A percentile compares a stretch with the other conserved stretches of the same genome.
Conservation (phyloP, 2,329 filamentous ascomycete genomes). For the Cladosporium sp. region DNA sequence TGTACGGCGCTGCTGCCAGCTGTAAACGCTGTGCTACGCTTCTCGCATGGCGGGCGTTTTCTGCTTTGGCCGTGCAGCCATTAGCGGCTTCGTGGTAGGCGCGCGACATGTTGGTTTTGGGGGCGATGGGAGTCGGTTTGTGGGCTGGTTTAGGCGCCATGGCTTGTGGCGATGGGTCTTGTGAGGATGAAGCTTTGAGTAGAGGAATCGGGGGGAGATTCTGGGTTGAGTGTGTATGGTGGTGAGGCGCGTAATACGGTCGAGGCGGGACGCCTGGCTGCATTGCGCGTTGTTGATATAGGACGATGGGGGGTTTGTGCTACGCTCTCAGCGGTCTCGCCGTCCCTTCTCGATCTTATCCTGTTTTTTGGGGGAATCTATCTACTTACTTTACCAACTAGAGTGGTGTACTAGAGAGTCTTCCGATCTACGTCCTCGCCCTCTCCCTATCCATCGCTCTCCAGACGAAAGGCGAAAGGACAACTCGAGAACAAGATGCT, state of each 20-base stretch:
- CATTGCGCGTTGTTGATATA: slow-evolving; percentile 1
- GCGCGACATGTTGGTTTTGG: background rate
- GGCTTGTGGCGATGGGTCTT: background rate
- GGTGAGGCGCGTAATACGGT: background rate
- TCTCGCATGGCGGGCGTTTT: background rate
- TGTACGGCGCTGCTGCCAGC: background rate
- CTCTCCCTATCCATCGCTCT: background rate
- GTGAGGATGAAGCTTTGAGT: background rate
- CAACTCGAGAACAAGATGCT: slow-evolving; percentile 14
- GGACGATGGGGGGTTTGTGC: background rate
- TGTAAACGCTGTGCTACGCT: slow-evolving; percentile 2
- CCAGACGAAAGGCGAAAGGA: background rate
- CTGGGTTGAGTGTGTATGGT: background rate
- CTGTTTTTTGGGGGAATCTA: background rate
- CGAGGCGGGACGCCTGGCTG: background rate
- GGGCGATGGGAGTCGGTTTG: background rate
- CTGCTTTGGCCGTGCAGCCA: background rate
- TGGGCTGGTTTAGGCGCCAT: background rate
- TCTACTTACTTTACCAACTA: background rate
- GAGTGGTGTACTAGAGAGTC: background rate
- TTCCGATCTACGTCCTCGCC: background rate
- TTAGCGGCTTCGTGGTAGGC: background rate
- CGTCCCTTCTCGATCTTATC: background rate
- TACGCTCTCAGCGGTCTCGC: background rate
- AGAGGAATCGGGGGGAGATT: background rate